A percentile compares a stretch with the other conserved stretches of the same genome.
Evolutionary conservation across 2,329 filamentous ascomycete genomes (phyloP).

Genomic region (Aspergillus ochraceus): DNA sequence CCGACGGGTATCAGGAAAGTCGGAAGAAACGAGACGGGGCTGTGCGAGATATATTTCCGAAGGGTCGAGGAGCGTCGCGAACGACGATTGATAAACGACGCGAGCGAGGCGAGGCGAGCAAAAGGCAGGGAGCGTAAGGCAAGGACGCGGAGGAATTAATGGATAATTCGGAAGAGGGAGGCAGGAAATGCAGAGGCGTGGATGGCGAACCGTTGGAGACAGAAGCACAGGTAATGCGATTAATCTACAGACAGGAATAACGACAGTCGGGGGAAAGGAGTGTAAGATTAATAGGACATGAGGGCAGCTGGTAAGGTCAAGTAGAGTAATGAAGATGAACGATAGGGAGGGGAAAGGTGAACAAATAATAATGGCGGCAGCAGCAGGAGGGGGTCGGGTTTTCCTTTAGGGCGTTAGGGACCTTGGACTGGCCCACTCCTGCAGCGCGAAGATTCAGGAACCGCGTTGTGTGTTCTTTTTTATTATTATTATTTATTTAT

Average conservation of each 20-base stretch:
- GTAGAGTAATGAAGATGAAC: background rate
- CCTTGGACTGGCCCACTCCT: too few species aligned
- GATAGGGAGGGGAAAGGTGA: constrained; percentile 11
- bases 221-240: background rate
- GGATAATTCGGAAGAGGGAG: constrained; percentile 7
- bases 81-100: constrained; percentile 1
- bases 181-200: constrained; percentile 2
- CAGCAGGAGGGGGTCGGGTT: too few species aligned
- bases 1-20: constrained; percentile 7
- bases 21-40: constrained; percentile 4
- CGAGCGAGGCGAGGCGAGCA: background rate
- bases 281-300: background rate
- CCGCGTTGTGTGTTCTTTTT: too few species aligned
- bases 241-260: background rate
- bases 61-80: background rate
- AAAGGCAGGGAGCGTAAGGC: constrained; percentile 16
- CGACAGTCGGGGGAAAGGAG: background rate
- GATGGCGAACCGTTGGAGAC: background rate
- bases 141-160: constrained; percentile 17
- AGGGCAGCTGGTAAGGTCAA: background rate
- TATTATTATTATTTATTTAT: too few species aligned
- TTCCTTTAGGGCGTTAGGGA: too few species aligned
- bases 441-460: too few species aligned
- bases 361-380: background rate
- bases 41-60: constrained; percentile 12